phyloP scores from a whole-genome alignment of 2,329 filamentous ascomycete species.

The Rosellinia necatrix region DNA sequence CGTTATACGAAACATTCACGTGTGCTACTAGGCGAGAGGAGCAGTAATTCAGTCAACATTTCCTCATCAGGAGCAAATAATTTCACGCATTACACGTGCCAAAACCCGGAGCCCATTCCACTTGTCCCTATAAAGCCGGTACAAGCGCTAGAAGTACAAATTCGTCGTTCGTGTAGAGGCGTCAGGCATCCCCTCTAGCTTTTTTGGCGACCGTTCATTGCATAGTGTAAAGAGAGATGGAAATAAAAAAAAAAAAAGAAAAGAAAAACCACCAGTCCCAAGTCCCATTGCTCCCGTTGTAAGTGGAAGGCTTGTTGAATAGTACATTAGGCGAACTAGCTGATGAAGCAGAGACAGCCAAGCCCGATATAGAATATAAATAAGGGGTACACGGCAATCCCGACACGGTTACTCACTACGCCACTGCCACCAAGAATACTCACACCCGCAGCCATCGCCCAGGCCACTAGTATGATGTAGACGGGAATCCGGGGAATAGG shows the following conservation, averaged over 20 bases:
- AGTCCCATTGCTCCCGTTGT: background rate
- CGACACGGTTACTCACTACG: conserved; percentile 92
- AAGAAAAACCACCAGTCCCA: too few species aligned
- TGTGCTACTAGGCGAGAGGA: background rate
- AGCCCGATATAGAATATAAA: conserved; percentile 94
- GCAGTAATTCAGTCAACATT: background rate
- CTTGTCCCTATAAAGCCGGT: background rate
- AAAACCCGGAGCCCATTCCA: background rate
- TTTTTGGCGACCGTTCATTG: background rate
- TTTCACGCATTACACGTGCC: conserved; percentile 5
- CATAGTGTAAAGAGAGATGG: background rate
- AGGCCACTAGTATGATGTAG: conserved; percentile 84
- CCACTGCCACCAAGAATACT: conserved; percentile 96
- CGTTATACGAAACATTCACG: background rate
- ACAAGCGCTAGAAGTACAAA: conserved; percentile 20
- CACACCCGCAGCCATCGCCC: conserved; percentile 93
- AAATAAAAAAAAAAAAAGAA: too few species aligned
- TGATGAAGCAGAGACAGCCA: conserved; percentile 96
- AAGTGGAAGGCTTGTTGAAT: background rate
- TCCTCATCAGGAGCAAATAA: background rate
- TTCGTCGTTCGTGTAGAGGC: background rate
- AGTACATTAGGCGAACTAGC: conserved; percentile 58
- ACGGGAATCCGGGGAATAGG: conserved; percentile 86
- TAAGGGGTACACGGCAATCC: conserved; percentile 90
- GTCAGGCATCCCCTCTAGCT: background rate